Conservation (phyloP, 129 eudicot genomes). For the Arctium minus region DNA sequence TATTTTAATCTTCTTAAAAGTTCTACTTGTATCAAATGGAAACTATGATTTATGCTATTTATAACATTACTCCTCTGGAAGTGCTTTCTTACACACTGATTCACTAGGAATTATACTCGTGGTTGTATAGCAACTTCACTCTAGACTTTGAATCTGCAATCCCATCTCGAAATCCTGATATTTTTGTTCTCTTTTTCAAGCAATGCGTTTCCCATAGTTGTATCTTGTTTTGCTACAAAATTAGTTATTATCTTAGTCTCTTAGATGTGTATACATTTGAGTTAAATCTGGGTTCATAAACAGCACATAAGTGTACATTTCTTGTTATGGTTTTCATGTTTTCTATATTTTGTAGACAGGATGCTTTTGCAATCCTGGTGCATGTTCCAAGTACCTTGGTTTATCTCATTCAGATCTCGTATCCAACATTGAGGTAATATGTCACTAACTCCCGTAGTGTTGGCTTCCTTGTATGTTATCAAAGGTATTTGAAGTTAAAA, state of each 20-base stretch:
- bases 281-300: background rate
- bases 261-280: background rate
- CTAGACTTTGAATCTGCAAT: background rate
- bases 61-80: background rate
- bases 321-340: slow-evolving; percentile 5
- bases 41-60: too few species aligned
- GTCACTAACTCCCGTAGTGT: background rate
- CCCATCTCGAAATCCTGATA: background rate
- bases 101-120: background rate
- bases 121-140: background rate
- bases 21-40: too few species aligned
- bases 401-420: slow-evolving; percentile 80
- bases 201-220: background rate
- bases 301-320: background rate
- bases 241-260: background rate
- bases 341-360: slow-evolving; percentile 70
- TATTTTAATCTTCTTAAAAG: too few species aligned
- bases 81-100: background rate
- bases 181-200: background rate
- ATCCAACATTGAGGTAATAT: slow-evolving; percentile 77
- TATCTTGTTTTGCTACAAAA: background rate
- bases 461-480: background rate
- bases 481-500: background rate
- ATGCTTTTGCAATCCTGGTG: slow-evolving; percentile 99
- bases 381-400: slow-evolving; percentile 95